phyloP scores from a whole-genome alignment of 805 yeast genomes.

The Saturnispora hagleri region DNA sequence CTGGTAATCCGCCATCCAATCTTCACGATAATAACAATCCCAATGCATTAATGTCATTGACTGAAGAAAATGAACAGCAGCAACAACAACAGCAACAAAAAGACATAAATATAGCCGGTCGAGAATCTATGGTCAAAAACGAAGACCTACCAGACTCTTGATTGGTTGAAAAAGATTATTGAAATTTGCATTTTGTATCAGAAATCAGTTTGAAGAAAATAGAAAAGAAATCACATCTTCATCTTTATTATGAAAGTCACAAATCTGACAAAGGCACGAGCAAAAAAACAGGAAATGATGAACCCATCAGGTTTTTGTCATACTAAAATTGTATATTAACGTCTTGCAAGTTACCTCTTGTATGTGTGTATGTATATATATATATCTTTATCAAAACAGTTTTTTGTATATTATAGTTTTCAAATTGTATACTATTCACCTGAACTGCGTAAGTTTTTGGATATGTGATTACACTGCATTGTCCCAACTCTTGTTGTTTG shows the following conservation, averaged over 20 bases:
- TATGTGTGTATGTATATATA: neutral
- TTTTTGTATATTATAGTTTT: neutral
- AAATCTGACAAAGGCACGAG: neutral
- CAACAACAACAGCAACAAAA: neutral
- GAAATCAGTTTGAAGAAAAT: too few species aligned
- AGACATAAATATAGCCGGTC: neutral
- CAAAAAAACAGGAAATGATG: neutral
- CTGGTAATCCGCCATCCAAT: neutral
- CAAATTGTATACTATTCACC: neutral
- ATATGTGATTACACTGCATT: too few species aligned
- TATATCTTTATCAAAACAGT: neutral
- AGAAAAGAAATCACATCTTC: neutral
- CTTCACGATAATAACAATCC: neutral
- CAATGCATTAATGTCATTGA: neutral
- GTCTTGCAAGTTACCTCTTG: neutral
- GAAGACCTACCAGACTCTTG: neutral
- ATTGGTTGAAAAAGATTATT: neutral
- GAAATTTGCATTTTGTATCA: neutral
- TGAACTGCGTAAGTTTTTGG: too few species aligned
- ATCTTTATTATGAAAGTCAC: neutral
- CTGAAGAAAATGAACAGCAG: neutral
- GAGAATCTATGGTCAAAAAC: neutral
- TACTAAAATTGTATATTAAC: neutral
- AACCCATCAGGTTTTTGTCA: neutral
- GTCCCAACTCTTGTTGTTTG: too few species aligned